Percentiles rank a stretch among this genome's conserved stretches.
These are phyloP conservation scores for Globisporangium viniferum DNA, from an alignment of 352 stramenopile genomes.

Conservation along the genomic window DNA sequence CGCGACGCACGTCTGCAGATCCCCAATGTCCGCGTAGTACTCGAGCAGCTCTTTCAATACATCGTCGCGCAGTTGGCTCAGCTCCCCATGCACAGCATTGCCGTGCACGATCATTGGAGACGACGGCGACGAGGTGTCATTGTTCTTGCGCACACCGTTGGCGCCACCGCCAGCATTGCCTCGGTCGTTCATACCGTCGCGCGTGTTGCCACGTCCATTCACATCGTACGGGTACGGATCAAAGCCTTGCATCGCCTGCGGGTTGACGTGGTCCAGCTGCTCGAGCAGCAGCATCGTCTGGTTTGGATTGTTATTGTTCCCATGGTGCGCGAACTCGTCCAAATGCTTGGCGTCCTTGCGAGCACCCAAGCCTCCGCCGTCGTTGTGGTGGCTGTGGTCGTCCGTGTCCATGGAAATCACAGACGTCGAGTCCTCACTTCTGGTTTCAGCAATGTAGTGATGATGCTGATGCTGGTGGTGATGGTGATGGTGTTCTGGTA, in stretches of 20 bases:
- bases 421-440: conserved; percentile 18
- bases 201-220: conserved; percentile 23
- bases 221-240: conserved; percentile 82
- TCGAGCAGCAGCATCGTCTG: conserved; percentile 77
- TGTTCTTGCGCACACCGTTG: conserved; percentile 24
- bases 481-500: background rate
- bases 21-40: conserved; percentile 83
- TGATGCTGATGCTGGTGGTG: conserved; percentile 6
- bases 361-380: conserved; percentile 6
- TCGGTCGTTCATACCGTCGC: conserved; percentile 3
- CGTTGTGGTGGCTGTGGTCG: conserved; percentile 21
- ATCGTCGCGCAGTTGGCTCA: conserved; percentile 64
- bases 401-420: conserved; percentile 20
- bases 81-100: conserved; percentile 70
- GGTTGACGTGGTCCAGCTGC: conserved; percentile 85
- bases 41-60: conserved; percentile 86
- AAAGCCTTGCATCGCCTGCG: conserved; percentile 83
- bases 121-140: conserved; percentile 40
- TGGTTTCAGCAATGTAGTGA: conserved; percentile 16
- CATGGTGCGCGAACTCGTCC: conserved; percentile 9
- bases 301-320: conserved; percentile 34
- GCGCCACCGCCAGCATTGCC: background rate
- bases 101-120: conserved; percentile 70
- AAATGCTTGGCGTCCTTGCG: conserved; percentile 17
- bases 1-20: conserved; percentile 82